phyloP scores from a whole-genome alignment of 2,329 filamentous ascomycete genomes.

The Fusarium agapanthi region DNA sequence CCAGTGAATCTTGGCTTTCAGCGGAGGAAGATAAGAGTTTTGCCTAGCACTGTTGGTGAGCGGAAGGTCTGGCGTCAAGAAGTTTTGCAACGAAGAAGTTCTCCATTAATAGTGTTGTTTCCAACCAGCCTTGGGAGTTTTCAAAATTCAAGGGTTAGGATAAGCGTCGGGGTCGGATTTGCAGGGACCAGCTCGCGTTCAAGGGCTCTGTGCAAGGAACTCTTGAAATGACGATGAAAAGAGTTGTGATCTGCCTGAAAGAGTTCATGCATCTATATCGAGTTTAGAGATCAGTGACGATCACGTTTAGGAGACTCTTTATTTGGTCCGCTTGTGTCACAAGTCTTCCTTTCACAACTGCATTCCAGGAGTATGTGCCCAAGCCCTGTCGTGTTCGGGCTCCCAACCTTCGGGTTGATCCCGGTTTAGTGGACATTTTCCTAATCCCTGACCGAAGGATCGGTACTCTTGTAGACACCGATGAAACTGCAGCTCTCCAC shows the following conservation, averaged over 20 bases:
- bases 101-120: constrained; percentile 5
- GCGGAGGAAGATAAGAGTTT: constrained; percentile 21
- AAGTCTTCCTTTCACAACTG: background rate
- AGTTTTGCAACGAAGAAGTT: constrained; percentile 7
- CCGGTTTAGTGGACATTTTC: constrained; percentile 18
- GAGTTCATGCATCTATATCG: background rate
- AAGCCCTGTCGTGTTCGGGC: constrained; percentile 14
- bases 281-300: background rate
- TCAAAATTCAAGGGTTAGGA: constrained; percentile 20
- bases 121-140: background rate
- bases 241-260: background rate
- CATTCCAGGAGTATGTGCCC: constrained; percentile 1
- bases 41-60: constrained; percentile 35
- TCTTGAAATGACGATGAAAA: background rate
- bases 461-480: constrained; percentile 35
- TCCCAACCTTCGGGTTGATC: constrained; percentile 20
- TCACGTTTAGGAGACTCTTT: background rate
- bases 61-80: constrained; percentile 8
- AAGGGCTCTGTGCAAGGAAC: background rate
- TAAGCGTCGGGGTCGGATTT: constrained; percentile 13
- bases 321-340: background rate
- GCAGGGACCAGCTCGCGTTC: constrained; percentile 7
- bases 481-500: constrained; percentile 36
- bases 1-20: constrained; percentile 28
- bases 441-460: constrained; percentile 37